Conservation (phyloP, 345 rosid species). For the Gynandropsis gynandra region DNA sequence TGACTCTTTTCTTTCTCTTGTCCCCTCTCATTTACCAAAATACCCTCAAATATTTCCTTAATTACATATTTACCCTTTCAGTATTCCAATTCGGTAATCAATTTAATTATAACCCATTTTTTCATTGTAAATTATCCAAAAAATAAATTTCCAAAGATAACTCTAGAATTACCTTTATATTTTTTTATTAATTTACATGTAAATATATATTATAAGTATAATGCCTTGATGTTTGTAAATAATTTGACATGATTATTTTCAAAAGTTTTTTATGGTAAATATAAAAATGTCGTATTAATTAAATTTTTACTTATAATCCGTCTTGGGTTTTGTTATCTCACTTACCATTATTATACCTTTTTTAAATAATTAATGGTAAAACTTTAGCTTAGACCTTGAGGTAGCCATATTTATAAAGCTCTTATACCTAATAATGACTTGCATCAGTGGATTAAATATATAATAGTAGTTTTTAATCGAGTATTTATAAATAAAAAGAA, state of each 20-base stretch:
- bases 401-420: slow-evolving; percentile 3
- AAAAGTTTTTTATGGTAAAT: no score
- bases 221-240: no score
- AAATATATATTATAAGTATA: no score
- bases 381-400: no score
- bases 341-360: no score
- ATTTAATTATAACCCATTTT: not conserved
- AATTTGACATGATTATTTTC: no score
- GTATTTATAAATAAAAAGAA: not conserved
- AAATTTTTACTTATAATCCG: no score
- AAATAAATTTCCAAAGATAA: not conserved
- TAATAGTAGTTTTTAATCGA: not conserved
- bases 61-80: slow-evolving; percentile 18
- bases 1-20: slow-evolving; percentile 20
- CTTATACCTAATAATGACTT: slow-evolving; percentile 19
- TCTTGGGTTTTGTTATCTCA: no score
- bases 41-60: slow-evolving; percentile 13
- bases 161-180: slow-evolving; percentile 18
- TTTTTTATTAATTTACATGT: no score
- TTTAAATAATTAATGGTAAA: no score
- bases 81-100: slow-evolving; percentile 7
- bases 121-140: not conserved
- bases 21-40: not conserved
- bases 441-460: not conserved
- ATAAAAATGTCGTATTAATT: no score